These are phyloP conservation scores for Entonaema liquescens DNA, from an alignment of 495 filamentous ascomycete genomes.

Conservation along the genomic window DNA sequence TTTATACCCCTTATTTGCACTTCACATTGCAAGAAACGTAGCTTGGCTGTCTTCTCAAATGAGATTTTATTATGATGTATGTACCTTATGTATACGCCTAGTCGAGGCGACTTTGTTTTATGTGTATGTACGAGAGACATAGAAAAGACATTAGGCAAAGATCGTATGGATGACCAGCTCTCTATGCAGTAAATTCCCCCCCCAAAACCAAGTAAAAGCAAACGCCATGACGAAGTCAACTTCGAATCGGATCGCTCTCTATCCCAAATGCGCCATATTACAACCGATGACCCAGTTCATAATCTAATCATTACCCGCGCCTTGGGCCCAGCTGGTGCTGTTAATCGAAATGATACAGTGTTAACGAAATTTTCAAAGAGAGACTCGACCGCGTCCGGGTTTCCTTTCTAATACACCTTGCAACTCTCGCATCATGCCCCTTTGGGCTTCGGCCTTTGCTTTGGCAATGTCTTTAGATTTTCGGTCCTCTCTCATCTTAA, in stretches of 20 bases:
- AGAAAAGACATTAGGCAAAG: slow-evolving; percentile 41
- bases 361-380: slow-evolving; percentile 35
- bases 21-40: neutral
- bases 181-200: slow-evolving; percentile 25
- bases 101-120: slow-evolving; percentile 1
- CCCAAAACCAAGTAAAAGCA: slow-evolving; percentile 19
- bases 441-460: slow-evolving; percentile 79
- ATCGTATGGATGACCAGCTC: slow-evolving; percentile 40
- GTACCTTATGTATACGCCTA: slow-evolving; percentile 26
- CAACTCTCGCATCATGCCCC: slow-evolving; percentile 89
- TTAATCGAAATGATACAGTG: slow-evolving; percentile 35
- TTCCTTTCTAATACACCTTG: slow-evolving; percentile 44
- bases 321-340: slow-evolving; percentile 19
- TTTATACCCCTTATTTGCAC: neutral
- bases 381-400: slow-evolving; percentile 37
- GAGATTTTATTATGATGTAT: slow-evolving; percentile 30
- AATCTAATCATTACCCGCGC: slow-evolving; percentile 38
- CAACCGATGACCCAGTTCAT: slow-evolving; percentile 37
- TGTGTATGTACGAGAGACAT: slow-evolving; percentile 36
- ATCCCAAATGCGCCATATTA: slow-evolving; percentile 35
- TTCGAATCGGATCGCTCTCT: slow-evolving; percentile 22
- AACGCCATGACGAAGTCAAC: slow-evolving; percentile 24
- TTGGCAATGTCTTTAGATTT: slow-evolving; percentile 70
- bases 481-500: slow-evolving; percentile 88
- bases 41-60: slow-evolving; percentile 17